phyloP scores from a whole-genome alignment of 2,329 filamentous ascomycete genomes.

The Xylariaceae sp. region DNA sequence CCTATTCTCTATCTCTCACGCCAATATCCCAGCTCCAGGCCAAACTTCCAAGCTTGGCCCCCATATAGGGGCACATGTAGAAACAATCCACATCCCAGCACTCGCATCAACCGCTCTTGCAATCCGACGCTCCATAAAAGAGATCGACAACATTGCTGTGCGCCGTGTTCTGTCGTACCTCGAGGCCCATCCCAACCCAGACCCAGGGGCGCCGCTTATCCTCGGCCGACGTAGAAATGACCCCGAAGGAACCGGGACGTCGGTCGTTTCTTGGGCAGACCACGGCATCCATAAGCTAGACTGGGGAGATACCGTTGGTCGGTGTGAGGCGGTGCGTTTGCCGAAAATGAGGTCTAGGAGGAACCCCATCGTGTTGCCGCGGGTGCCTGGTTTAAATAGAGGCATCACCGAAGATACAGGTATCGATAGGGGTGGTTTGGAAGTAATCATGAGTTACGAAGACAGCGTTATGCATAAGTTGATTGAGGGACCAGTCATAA shows the following conservation, averaged over 20 bases:
- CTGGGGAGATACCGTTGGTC: slow-evolving; percentile 35
- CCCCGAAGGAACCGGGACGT: slow-evolving; percentile 24
- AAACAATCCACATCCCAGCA: neutral
- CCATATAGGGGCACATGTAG: neutral
- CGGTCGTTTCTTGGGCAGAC: slow-evolving; percentile 43
- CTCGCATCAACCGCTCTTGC: slow-evolving; percentile 31
- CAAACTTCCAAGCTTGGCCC: neutral
- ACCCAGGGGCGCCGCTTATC: slow-evolving; percentile 4
- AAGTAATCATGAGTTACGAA: slow-evolving; percentile 37
- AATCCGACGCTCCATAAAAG: slow-evolving; percentile 28
- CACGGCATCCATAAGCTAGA: slow-evolving; percentile 35
- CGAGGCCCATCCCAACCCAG: slow-evolving; percentile 11
- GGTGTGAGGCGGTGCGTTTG: slow-evolving; percentile 38
- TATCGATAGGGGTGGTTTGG: slow-evolving; percentile 30
- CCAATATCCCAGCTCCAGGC: neutral
- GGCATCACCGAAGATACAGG: no score
- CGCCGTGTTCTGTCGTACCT: slow-evolving; percentile 30
- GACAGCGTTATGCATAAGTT: slow-evolving; percentile 27
- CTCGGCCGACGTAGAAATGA: slow-evolving; percentile 7
- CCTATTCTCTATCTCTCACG: slow-evolving; percentile 19
- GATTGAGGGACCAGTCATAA: slow-evolving; percentile 23
- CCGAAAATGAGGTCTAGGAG: slow-evolving; percentile 28
- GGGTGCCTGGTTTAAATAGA: slow-evolving; percentile 22
- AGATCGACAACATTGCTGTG: slow-evolving; percentile 29
- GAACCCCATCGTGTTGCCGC: slow-evolving; percentile 40